phyloP scores from a whole-genome alignment of 306 rosid species.

The Cicer cuneatum region DNA sequence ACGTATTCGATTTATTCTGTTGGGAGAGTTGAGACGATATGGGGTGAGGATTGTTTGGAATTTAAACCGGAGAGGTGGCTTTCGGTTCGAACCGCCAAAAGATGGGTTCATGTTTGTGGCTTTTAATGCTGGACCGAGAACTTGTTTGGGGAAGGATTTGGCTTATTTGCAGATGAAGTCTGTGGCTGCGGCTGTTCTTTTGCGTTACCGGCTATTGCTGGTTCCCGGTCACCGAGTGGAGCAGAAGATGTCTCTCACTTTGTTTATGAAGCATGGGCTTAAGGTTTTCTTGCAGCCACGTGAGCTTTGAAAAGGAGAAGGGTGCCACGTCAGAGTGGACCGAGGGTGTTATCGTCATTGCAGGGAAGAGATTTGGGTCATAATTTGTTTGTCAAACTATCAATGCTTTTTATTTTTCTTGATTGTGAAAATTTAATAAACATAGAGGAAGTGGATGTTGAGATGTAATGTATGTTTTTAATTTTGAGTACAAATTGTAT shows the following conservation, averaged over 20 bases:
- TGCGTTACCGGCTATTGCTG: constrained; percentile 69
- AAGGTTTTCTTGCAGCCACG: constrained; percentile 70
- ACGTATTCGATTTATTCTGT: constrained; percentile 90
- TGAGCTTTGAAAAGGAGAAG: constrained; percentile 49
- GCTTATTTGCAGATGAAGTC: constrained; percentile 97
- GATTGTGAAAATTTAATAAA: neutral
- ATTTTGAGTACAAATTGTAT: too few species aligned
- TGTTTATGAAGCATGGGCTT: constrained; percentile 92
- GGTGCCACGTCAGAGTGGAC: constrained; percentile 21
- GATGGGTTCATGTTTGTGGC: constrained; percentile 82
- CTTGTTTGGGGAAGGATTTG: constrained; percentile 89
- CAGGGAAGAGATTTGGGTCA: neutral
- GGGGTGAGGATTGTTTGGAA: constrained; percentile 91
- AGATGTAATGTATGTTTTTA: neutral
- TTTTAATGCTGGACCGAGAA: constrained; percentile 94
- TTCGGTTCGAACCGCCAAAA: constrained; percentile 79
- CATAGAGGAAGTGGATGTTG: neutral
- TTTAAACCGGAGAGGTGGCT: constrained; percentile 94
- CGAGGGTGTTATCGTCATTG: constrained; percentile 44
- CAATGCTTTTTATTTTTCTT: neutral
- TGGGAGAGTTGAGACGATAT: constrained; percentile 74
- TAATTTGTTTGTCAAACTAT: neutral
- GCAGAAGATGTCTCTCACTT: constrained; percentile 92
- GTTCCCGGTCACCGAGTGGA: constrained; percentile 87
- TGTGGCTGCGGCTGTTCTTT: constrained; percentile 81